These are phyloP conservation scores for Leccinum sublutescens DNA, from an alignment of 768 basidiomycete genomes.

Conservation along the genomic window DNA sequence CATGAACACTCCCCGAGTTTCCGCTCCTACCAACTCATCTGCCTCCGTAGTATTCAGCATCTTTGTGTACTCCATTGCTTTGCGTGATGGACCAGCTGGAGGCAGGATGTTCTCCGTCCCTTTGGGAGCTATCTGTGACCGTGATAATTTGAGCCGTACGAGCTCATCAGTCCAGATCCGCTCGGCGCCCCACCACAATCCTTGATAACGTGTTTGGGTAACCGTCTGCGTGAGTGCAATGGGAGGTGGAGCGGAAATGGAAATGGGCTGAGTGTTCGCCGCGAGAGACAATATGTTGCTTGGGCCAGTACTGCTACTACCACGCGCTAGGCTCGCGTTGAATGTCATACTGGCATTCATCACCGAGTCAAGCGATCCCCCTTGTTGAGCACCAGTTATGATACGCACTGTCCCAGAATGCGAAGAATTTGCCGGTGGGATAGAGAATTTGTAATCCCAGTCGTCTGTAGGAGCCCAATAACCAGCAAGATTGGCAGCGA, in stretches of 20 bases:
- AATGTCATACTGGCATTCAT: conserved; percentile 47
- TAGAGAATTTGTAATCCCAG: conserved; percentile 57
- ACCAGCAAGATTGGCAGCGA: conserved; percentile 57
- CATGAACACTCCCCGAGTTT: conserved; percentile 67
- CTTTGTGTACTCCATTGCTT: conserved; percentile 30
- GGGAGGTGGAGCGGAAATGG: conserved; percentile 17
- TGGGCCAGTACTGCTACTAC: conserved; percentile 1
- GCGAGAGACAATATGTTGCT: conserved; percentile 1
- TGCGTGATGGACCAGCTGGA: conserved; percentile 55
- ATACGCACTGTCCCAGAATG: conserved; percentile 5
- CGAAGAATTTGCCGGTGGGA: conserved; percentile 31
- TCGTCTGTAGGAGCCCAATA: conserved; percentile 76
- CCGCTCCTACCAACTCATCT: conserved; percentile 24
- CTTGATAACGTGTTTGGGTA: conserved; percentile 65
- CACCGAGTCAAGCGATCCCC: conserved; percentile 40
- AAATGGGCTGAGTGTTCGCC: neutral
- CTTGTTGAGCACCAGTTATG: conserved; percentile 8
- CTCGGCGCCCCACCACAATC: conserved; percentile 89
- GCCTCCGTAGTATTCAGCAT: conserved; percentile 7
- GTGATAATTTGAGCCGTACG: conserved; percentile 70
- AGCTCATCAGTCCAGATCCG: conserved; percentile 87
- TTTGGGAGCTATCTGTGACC: conserved; percentile 62
- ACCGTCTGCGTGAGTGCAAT: conserved; percentile 31
- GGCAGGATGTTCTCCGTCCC: conserved; percentile 59
- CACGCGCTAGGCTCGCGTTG: conserved; percentile 35